phyloP scores from a whole-genome alignment of 257 asterid species.

The Thymus mandschuricus region DNA sequence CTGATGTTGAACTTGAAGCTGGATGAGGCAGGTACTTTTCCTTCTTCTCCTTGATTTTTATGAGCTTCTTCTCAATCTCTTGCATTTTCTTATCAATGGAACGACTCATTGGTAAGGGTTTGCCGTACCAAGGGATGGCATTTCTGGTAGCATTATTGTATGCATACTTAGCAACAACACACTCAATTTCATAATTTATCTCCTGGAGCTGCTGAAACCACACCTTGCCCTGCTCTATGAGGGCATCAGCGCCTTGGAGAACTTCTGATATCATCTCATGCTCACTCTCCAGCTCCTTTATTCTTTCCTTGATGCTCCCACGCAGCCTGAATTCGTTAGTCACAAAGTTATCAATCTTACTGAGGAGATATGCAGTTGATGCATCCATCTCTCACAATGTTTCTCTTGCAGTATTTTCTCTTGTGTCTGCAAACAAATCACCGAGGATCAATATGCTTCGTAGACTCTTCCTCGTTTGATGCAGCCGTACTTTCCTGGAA shows the following conservation, averaged over 20 bases:
- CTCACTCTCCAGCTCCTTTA: neutral
- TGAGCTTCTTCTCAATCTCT: neutral
- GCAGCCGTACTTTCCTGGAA: no score
- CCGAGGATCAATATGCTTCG: no score
- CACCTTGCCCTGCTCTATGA: neutral
- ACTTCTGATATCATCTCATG: neutral
- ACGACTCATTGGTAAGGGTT: neutral
- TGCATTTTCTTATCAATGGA: neutral
- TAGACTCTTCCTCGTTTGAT: no score
- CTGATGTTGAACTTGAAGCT: neutral
- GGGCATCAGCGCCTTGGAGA: neutral
- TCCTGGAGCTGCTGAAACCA: conserved; percentile 20
- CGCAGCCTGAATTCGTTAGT: neutral
- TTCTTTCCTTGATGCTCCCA: neutral
- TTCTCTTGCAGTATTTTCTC: neutral
- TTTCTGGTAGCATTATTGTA: no score
- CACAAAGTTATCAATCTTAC: neutral
- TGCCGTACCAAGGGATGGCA: neutral
- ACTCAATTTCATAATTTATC: neutral
- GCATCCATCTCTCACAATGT: neutral
- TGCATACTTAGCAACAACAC: neutral
- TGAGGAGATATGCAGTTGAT: neutral
- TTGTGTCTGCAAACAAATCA: neutral
- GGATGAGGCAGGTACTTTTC: neutral
- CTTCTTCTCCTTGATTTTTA: neutral